Conservation (phyloP, 1,284 basidiomycete genomes). For the Serendipita sp. region DNA sequence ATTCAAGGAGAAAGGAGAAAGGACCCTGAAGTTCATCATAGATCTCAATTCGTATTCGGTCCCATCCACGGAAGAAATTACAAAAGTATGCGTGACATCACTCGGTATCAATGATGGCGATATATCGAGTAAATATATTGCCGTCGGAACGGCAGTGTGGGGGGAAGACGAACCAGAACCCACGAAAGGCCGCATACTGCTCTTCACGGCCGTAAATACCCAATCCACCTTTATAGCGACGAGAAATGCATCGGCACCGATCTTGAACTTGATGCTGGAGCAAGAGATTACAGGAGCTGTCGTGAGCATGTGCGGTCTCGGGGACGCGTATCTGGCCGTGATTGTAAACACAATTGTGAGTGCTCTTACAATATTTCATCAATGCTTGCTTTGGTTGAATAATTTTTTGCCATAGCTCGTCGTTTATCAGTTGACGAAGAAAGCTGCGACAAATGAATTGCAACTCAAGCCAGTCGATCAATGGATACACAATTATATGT, state of each 20-base stretch:
- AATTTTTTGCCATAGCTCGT: constrained; percentile 27
- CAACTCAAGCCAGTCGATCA: constrained; percentile 33
- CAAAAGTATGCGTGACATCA: constrained; percentile 34
- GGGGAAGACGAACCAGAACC: constrained; percentile 42
- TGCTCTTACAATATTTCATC: not conserved
- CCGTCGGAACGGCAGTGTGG: constrained; percentile 44
- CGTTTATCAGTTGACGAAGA: constrained; percentile 28
- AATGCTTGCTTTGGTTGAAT: not conserved
- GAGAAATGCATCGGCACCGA: constrained; percentile 17
- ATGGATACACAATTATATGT: constrained; percentile 72
- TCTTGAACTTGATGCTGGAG: constrained; percentile 27
- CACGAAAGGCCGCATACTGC: constrained; percentile 39
- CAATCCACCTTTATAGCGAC: constrained; percentile 12
- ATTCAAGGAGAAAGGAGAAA: not conserved
- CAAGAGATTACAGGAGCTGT: constrained; percentile 42
- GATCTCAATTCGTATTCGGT: constrained; percentile 3
- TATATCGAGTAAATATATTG: constrained; percentile 31
- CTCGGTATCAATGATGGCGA: constrained; percentile 19
- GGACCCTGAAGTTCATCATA: not conserved
- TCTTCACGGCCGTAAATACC: constrained; percentile 29
- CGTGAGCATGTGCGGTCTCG: constrained; percentile 33
- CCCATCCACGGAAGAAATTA: constrained; percentile 39
- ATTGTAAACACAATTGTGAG: constrained; percentile 64
- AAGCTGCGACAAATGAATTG: constrained; percentile 19
- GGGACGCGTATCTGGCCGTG: constrained; percentile 40